A percentile compares a stretch with the other conserved stretches of the same genome.
Conservation (phyloP, 805 yeast species). For the Yamadazyma ubonensis region DNA sequence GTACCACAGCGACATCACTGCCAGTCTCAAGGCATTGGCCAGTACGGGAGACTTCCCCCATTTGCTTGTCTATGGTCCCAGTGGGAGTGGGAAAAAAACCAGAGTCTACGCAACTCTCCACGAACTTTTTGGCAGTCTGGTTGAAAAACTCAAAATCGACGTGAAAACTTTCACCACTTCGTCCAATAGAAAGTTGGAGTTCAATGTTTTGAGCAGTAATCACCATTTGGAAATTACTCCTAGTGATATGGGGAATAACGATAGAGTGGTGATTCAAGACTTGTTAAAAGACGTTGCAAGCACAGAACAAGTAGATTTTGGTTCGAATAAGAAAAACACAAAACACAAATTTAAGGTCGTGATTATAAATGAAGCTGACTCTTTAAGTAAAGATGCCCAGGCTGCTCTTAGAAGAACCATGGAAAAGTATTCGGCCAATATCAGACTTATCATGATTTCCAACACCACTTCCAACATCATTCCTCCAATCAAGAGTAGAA, state of each 20-base stretch:
- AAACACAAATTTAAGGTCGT: slow-evolving; percentile 71
- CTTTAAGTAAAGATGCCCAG: slow-evolving; percentile 88
- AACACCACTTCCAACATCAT: slow-evolving; percentile 90
- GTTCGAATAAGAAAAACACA: slow-evolving; percentile 32
- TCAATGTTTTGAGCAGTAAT: slow-evolving; percentile 89
- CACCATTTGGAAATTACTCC: slow-evolving; percentile 95
- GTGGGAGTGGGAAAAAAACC: slow-evolving; percentile 97
- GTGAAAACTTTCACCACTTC: slow-evolving; percentile 78
- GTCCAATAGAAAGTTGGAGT: slow-evolving; percentile 76
- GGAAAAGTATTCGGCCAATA: slow-evolving; percentile 89
- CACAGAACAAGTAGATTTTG: slow-evolving; percentile 88
- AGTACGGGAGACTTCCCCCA: slow-evolving; percentile 89
- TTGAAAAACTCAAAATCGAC: slow-evolving; percentile 80
- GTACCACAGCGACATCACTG: slow-evolving; percentile 66
- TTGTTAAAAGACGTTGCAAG: slow-evolving; percentile 91
- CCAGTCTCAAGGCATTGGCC: slow-evolving; percentile 58
- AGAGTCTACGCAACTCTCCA: slow-evolving; percentile 76
- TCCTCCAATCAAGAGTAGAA: slow-evolving; percentile 91
- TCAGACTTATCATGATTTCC: slow-evolving; percentile 80
- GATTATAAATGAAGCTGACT: slow-evolving; percentile 88
- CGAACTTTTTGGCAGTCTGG: slow-evolving; percentile 79
- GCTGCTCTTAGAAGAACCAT: slow-evolving; percentile 94
- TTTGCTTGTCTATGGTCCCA: slow-evolving; percentile 87
- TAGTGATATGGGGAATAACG: slow-evolving; percentile 93
- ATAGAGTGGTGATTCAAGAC: slow-evolving; percentile 92